Evolutionary conservation across 2,329 filamentous ascomycete species (phyloP).

Genomic region (Stenocarpella maydis): DNA sequence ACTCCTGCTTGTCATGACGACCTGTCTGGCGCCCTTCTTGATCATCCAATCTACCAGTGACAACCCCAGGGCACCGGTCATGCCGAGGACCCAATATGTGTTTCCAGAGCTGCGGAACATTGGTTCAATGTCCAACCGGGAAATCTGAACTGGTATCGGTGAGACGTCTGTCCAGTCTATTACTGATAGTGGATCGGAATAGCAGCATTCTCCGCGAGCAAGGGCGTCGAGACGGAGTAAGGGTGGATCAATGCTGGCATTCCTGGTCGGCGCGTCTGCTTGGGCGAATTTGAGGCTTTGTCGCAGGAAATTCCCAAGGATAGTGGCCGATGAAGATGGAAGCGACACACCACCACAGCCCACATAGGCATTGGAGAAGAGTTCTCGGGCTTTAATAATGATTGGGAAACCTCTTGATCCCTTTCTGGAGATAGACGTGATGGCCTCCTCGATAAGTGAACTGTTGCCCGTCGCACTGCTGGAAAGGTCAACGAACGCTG

Average conservation of each 20-base stretch:
- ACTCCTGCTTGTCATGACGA: slow-evolving; percentile 37
- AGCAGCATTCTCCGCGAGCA: background rate
- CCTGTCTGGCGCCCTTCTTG: slow-evolving; percentile 27
- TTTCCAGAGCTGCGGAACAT: background rate
- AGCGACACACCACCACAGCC: background rate
- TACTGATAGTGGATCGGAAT: background rate
- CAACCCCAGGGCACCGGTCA: slow-evolving; percentile 26
- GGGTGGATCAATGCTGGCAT: background rate
- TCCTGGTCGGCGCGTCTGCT: background rate
- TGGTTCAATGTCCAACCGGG: slow-evolving; percentile 24
- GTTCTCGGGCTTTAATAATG: background rate
- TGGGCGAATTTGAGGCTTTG: background rate
- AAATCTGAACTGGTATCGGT: background rate
- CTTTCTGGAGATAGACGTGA: background rate
- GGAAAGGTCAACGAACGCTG: background rate
- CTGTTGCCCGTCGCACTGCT: background rate
- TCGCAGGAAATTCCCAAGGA: background rate
- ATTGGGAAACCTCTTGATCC: background rate
- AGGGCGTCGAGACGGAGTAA: background rate
- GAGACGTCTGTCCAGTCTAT: background rate
- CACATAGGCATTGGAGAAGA: background rate
- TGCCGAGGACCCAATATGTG: slow-evolving; percentile 38
- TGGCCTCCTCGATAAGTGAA: background rate
- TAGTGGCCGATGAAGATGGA: background rate
- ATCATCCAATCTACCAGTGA: slow-evolving; percentile 38